phyloP scores from a whole-genome alignment of 257 asterid species.

The Lavandula angustifolia region DNA sequence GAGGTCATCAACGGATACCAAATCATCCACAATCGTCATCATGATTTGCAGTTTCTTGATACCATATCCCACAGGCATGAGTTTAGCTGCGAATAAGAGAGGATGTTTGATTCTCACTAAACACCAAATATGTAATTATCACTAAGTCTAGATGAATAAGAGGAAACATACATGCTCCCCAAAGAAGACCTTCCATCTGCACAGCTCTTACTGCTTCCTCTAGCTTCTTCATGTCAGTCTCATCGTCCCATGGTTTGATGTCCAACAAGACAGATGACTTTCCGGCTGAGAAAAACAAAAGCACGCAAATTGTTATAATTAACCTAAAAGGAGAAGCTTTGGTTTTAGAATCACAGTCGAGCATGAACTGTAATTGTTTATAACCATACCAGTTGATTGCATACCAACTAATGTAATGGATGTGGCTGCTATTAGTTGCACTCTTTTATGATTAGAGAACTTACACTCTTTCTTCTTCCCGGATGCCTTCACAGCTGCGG shows the following conservation, averaged over 20 bases:
- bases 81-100: conserved; percentile 55
- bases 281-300: conserved; percentile 50
- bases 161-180: conserved; percentile 81
- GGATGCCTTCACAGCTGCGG: conserved; percentile 84
- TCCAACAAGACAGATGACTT: conserved; percentile 61
- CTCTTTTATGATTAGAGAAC: conserved; percentile 19
- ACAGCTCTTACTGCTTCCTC: conserved; percentile 86
- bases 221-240: conserved; percentile 92
- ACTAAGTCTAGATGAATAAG: too few species aligned
- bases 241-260: conserved; percentile 95
- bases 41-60: conserved; percentile 86
- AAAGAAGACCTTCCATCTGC: conserved; percentile 73
- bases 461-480: conserved; percentile 91
- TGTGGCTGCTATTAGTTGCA: too few species aligned
- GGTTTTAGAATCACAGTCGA: too few species aligned
- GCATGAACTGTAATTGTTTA: neutral
- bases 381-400: neutral
- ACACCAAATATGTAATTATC: neutral
- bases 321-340: neutral
- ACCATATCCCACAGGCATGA: conserved; percentile 83
- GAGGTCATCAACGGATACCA: conserved; percentile 77
- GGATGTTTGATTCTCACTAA: neutral
- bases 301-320: neutral
- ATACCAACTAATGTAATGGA: too few species aligned
- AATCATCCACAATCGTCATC: conserved; percentile 81